phyloP scores from a whole-genome alignment of 331 rosid species.

The Malus hybrid region DNA sequence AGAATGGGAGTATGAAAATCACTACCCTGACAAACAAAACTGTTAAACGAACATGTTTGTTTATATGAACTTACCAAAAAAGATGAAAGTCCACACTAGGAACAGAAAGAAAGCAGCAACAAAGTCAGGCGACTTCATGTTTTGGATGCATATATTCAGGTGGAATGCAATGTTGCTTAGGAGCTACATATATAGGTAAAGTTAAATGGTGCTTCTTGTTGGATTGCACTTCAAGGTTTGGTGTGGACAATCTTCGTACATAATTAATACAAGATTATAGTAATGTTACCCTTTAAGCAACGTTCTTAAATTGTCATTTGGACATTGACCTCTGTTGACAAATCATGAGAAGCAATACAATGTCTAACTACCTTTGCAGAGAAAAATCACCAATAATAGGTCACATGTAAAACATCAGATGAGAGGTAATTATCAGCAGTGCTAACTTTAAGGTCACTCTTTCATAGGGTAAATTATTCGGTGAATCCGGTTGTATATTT shows the following conservation, averaged over 20 bases:
- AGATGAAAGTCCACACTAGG: constrained; percentile 23
- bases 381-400: background rate
- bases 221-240: constrained; percentile 50
- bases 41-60: too few relatives aligned
- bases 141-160: background rate
- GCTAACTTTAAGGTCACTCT: background rate
- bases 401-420: background rate
- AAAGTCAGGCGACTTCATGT: constrained; percentile 35
- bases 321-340: background rate
- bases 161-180: background rate
- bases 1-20: too few relatives aligned
- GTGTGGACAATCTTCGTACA: constrained; percentile 31
- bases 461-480: too few relatives aligned
- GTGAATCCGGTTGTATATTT: too few relatives aligned
- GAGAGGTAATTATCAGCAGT: background rate
- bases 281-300: constrained; percentile 18
- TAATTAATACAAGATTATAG: constrained; percentile 19
- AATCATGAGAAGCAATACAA: background rate
- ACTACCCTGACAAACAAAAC: too few relatives aligned
- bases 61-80: constrained; percentile 34
- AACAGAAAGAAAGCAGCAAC: constrained; percentile 23
- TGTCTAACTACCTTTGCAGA: background rate
- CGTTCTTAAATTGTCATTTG: background rate
- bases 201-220: constrained; percentile 21
- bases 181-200: background rate